phyloP scores from a whole-genome alignment of 108 stramenopile species.

The Skeletonema potamos region DNA sequence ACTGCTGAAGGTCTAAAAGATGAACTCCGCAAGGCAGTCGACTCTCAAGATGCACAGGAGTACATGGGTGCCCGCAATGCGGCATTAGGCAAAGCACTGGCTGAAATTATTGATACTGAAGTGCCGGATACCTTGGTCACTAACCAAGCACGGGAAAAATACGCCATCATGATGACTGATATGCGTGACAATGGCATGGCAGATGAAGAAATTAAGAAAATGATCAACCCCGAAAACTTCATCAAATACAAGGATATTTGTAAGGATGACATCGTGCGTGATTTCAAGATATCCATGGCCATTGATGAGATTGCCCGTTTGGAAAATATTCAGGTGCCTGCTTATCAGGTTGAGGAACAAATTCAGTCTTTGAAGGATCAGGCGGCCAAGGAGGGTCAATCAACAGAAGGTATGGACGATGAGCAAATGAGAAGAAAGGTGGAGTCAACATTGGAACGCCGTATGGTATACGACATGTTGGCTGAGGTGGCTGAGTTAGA shows the following conservation, averaged over 20 bases:
- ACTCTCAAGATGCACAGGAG: constrained; percentile 85
- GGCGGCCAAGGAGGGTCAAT: constrained; percentile 46
- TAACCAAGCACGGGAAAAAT: constrained; percentile 93
- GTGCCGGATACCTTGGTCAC: constrained; percentile 92
- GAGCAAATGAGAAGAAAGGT: constrained; percentile 68
- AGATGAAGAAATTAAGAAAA: constrained; percentile 90
- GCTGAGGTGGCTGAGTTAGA: constrained; percentile 76
- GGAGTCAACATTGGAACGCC: constrained; percentile 75
- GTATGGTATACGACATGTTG: constrained; percentile 81
- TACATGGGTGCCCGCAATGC: constrained; percentile 76
- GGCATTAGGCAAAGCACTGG: constrained; percentile 77
- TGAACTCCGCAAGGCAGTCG: constrained; percentile 90
- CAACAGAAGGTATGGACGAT: constrained; percentile 70
- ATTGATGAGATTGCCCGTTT: constrained; percentile 82
- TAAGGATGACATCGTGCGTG: constrained; percentile 68
- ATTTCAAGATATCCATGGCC: constrained; percentile 87
- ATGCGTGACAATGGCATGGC: constrained; percentile 86
- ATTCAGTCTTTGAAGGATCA: constrained; percentile 76
- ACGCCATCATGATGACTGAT: constrained; percentile 95
- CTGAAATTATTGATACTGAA: constrained; percentile 71
- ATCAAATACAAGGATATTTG: constrained; percentile 91
- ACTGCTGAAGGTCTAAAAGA: constrained; percentile 68
- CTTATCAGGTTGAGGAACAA: constrained; percentile 85
- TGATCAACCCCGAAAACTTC: constrained; percentile 93
- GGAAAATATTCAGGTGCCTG: constrained; percentile 78